These are phyloP conservation scores for Cystobasidium slooffiae DNA, from an alignment of 1,284 basidiomycete genomes.

Conservation along the genomic window DNA sequence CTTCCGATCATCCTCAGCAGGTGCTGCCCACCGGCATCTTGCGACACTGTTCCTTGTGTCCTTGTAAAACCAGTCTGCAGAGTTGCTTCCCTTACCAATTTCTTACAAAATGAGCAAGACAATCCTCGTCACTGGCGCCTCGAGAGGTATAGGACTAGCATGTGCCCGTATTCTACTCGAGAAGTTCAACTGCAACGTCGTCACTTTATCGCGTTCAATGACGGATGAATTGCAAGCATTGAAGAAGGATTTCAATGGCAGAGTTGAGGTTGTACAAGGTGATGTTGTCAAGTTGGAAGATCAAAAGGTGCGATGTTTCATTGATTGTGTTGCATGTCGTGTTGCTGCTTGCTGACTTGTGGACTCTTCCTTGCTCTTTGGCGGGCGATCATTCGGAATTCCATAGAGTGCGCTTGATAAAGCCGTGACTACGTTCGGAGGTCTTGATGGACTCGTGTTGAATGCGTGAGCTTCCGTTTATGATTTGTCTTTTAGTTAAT, in stretches of 20 bases:
- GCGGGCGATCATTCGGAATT: constrained; percentile 56
- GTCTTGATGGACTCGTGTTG: constrained; percentile 74
- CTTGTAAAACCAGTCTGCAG: no score
- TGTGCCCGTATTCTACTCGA: constrained; percentile 67
- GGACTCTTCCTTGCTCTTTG: no score
- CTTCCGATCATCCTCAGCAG: constrained; percentile 15
- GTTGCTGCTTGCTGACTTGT: no score
- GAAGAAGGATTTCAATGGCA: constrained; percentile 56
- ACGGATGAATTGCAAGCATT: constrained; percentile 69
- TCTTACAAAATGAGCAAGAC: constrained; percentile 33
- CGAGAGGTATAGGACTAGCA: constrained; percentile 75
- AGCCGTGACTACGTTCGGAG: constrained; percentile 60
- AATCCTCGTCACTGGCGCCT: constrained; percentile 52
- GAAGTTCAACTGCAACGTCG: constrained; percentile 67
- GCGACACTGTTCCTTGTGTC: background rate
- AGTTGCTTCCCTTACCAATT: no score
- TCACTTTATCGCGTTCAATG: constrained; percentile 72
- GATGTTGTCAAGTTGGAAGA: constrained; percentile 67
- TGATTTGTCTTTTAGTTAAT: background rate
- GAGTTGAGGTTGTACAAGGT: constrained; percentile 59
- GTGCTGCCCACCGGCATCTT: background rate
- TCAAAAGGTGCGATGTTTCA: constrained; percentile 51
- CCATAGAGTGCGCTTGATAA: constrained; percentile 65
- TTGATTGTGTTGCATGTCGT: no score
- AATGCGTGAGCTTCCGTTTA: constrained; percentile 58